Evolutionary conservation across 148 eudicot species (phyloP).

Genomic region (Talinum fruticosum): DNA sequence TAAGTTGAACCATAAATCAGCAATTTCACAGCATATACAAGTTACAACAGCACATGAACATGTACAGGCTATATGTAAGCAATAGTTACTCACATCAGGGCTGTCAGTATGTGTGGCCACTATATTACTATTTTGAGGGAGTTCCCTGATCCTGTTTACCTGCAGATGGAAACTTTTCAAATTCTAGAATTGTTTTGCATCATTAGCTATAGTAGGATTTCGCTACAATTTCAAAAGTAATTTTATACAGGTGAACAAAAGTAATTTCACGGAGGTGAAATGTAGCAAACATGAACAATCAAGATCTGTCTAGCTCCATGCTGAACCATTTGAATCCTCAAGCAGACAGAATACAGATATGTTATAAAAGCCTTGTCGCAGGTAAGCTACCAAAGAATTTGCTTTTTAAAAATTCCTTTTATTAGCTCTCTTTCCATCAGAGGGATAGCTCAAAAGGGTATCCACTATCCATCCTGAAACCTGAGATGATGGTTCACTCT

Average conservation of each 20-base stretch:
- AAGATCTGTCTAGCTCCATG: not conserved
- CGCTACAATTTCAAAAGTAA: constrained; percentile 2
- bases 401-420: not conserved
- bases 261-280: too few relatives aligned
- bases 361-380: not conserved
- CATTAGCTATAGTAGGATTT: not conserved
- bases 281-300: not conserved
- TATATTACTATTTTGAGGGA: constrained; percentile 90
- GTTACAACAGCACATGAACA: constrained; percentile 4
- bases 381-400: not conserved
- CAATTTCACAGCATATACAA: not conserved
- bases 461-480: not conserved
- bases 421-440: not conserved
- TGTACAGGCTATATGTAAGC: too few relatives aligned
- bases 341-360: not conserved
- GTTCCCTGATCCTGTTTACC: constrained; percentile 95
- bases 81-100: constrained; percentile 61
- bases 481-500: not conserved
- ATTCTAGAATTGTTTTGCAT: not conserved
- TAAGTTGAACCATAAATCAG: constrained; percentile 6
- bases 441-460: too few relatives aligned
- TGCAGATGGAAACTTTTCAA: constrained; percentile 32
- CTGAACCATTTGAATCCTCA: not conserved
- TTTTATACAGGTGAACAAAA: not conserved
- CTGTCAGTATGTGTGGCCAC: constrained; percentile 98